phyloP scores from a whole-genome alignment of 495 filamentous ascomycete genomes.

The Aspergillus biplanus region DNA sequence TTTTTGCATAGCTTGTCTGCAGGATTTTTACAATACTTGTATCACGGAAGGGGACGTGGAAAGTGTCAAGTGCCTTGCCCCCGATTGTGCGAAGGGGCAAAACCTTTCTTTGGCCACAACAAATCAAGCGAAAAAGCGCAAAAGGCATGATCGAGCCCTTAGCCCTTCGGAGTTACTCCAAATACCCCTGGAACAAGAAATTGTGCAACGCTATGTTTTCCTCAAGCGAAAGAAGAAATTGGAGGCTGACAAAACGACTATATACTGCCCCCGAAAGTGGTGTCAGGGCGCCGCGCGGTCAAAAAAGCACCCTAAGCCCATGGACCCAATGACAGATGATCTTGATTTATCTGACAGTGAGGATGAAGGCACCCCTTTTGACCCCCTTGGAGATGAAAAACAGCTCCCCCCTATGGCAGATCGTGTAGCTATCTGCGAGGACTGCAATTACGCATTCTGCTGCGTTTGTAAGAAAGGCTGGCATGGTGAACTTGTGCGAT shows the following conservation, averaged over 20 bases:
- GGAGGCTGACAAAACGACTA: slow-evolving; percentile 85
- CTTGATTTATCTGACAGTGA: slow-evolving; percentile 53
- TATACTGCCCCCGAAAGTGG: slow-evolving; percentile 95
- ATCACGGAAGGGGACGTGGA: slow-evolving; percentile 84
- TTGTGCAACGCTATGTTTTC: slow-evolving; percentile 81
- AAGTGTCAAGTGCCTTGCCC: slow-evolving; percentile 74
- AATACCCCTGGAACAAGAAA: slow-evolving; percentile 74
- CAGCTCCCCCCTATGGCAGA: slow-evolving; percentile 55
- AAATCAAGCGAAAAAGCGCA: slow-evolving; percentile 35
- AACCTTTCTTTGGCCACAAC: slow-evolving; percentile 28
- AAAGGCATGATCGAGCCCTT: slow-evolving; percentile 64
- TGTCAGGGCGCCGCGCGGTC: slow-evolving; percentile 89
- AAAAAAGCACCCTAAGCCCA: slow-evolving; percentile 73
- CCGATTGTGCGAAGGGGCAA: slow-evolving; percentile 70
- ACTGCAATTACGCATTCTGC: slow-evolving; percentile 94
- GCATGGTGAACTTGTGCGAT: slow-evolving; percentile 82
- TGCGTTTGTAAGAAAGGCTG: slow-evolving; percentile 72
- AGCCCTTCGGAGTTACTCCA: slow-evolving; percentile 86
- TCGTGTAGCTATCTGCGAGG: slow-evolving; percentile 80
- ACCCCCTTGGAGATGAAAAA: slow-evolving; percentile 39
- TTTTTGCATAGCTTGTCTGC: slow-evolving; percentile 83
- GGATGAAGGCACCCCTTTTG: slow-evolving; percentile 32
- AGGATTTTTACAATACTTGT: slow-evolving; percentile 85
- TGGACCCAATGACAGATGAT: slow-evolving; percentile 52
- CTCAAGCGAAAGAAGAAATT: slow-evolving; percentile 90